Evolutionary conservation across 352 stramenopile species (phyloP), one percentile per base, ranked within the genome.

Genomic region (Phytophthora idaei): DNA sequence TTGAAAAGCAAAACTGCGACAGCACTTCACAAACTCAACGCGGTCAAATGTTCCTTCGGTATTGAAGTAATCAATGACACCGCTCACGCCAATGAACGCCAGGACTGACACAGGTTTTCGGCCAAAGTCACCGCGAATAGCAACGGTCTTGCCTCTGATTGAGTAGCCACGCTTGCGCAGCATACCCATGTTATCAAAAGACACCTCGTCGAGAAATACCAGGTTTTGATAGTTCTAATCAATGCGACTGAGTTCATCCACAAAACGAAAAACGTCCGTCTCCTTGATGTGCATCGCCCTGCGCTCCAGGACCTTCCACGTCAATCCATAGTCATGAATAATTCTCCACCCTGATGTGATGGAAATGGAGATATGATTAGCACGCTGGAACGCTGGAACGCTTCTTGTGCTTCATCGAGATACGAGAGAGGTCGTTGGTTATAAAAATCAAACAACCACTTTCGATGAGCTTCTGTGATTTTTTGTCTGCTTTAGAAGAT

Each of bases 131-230:
- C 17, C 17, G 17, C 14, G 67, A 70, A 44, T 73, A 48, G 27
- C 60, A 5, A 78, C n/a, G 28, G 34, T 68, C 9, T 70, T 28
- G 0, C 74, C 59, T 14, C 50, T 53, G 3, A 71, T 12, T 3
- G 62, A 28, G 37, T 76, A 81, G 2, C 63, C 74, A 3, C 64
- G 46, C 44, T 69, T 73, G 0, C 65, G 15, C 25, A 77, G 48
- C 69, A 81, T 81, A 3, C 0, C 62, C 62, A 60, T 12, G 27
- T 73, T 76, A 21, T 76, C 70, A 31, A 81, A 81, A 0, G 34
- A 46, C 5, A 45, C 50, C 8, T 52, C 54, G 15, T 61, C 54
- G 10, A 61, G 15, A 11, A 61, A 61, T 2, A 52, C 53, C 1
- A 61, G 9, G 17, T 61, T 52, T 0, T 52, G 39, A 3, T 52